phyloP scores from a whole-genome alignment of 495 filamentous ascomycete genomes.

The Xylaria telfairii region DNA sequence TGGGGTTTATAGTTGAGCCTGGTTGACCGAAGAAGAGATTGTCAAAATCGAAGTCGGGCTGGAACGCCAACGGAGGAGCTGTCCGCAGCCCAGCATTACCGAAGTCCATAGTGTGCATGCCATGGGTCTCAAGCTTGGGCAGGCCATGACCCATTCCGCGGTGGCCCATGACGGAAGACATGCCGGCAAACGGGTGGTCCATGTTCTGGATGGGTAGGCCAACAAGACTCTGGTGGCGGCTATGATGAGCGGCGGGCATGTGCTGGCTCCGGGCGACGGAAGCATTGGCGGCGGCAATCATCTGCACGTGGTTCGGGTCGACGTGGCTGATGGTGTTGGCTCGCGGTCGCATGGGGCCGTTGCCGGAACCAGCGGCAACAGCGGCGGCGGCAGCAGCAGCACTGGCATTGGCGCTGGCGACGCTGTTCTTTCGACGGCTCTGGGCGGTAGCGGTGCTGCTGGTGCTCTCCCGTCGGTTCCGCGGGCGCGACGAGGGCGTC shows the following conservation, averaged over 20 bases:
- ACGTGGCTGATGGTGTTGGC: slow-evolving; percentile 98
- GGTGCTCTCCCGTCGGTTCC: slow-evolving; percentile 85
- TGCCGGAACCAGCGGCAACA: slow-evolving; percentile 46
- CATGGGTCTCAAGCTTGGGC: slow-evolving; percentile 83
- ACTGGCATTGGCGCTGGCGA: slow-evolving; percentile 63
- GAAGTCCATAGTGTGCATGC: slow-evolving; percentile 60
- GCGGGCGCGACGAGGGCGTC: slow-evolving; percentile 84
- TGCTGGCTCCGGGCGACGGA: slow-evolving; percentile 60
- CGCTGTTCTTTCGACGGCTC: slow-evolving; percentile 87
- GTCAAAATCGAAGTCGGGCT: slow-evolving; percentile 76
- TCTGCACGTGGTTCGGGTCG: slow-evolving; percentile 75
- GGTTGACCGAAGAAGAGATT: slow-evolving; percentile 69
- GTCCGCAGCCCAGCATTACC: slow-evolving; percentile 70
- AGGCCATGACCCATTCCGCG: slow-evolving; percentile 70
- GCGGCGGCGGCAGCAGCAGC: slow-evolving; percentile 20
- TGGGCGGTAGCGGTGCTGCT: slow-evolving; percentile 69
- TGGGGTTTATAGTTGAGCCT: slow-evolving; percentile 87
- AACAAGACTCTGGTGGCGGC: slow-evolving; percentile 69
- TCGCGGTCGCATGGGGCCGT: slow-evolving; percentile 77
- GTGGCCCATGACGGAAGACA: slow-evolving; percentile 69
- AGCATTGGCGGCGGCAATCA: slow-evolving; percentile 65
- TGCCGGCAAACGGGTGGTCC: slow-evolving; percentile 65
- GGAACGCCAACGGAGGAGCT: slow-evolving; percentile 77
- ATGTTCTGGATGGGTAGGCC: slow-evolving; percentile 68
- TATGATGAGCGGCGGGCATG: slow-evolving; percentile 61